Conservation (phyloP, 1,284 basidiomycete species). For the Xerocomus nothofagi region DNA sequence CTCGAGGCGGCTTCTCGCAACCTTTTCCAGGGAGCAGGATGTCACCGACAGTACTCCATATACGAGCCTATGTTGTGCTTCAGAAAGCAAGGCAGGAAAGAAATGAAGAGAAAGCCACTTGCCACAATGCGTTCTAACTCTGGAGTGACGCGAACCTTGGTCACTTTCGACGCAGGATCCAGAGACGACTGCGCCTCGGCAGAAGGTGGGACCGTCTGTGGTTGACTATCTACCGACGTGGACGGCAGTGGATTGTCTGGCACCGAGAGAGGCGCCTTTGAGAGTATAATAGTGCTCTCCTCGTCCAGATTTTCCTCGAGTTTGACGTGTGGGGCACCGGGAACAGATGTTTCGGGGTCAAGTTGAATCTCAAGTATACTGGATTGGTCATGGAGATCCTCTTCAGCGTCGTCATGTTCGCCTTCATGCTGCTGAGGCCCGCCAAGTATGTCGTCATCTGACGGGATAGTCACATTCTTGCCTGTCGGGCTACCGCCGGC, state of each 20-base stretch:
- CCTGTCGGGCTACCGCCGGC: constrained; percentile 9
- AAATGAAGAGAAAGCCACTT: constrained; percentile 25
- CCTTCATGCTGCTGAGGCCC: neutral
- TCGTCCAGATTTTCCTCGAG: constrained; percentile 26
- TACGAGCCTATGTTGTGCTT: constrained; percentile 49
- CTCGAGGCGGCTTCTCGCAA: constrained; percentile 45
- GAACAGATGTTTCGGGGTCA: constrained; percentile 6
- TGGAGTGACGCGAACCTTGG: constrained; percentile 45
- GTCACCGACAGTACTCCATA: constrained; percentile 67
- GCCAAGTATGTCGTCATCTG: constrained; percentile 11
- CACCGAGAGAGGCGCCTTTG: constrained; percentile 16
- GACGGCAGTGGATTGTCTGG: constrained; percentile 11
- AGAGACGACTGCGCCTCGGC: constrained; percentile 8
- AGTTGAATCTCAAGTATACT: constrained; percentile 12
- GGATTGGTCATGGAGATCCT: constrained; percentile 12
- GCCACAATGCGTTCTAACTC: constrained; percentile 65
- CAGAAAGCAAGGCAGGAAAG: neutral
- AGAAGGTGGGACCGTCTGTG: constrained; percentile 1
- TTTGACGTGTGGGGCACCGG: constrained; percentile 9
- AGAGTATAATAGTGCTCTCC: constrained; percentile 36
- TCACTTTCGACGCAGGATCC: constrained; percentile 22
- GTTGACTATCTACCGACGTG: constrained; percentile 1
- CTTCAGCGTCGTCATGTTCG: constrained; percentile 2
- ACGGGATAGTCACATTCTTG: constrained; percentile 6
- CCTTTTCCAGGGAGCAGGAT: constrained; percentile 56